phyloP scores from a whole-genome alignment of 768 basidiomycete genomes.

The Kwoniella europaea region DNA sequence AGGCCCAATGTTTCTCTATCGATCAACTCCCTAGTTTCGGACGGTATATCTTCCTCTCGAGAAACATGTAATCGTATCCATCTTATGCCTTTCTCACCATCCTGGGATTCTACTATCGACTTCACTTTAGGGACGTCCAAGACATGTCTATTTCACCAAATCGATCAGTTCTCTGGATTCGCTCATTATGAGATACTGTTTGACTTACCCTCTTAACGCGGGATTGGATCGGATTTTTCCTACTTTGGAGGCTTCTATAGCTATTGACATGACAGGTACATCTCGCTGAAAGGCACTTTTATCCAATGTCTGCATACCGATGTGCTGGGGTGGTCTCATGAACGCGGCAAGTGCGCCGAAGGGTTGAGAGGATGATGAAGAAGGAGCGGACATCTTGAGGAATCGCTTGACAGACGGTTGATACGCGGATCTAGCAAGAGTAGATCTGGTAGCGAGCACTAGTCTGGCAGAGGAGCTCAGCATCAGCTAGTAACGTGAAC shows the following conservation, averaged over 20 bases:
- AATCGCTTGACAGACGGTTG: neutral
- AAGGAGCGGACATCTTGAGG: slow-evolving; percentile 18
- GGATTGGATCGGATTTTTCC: slow-evolving; percentile 60
- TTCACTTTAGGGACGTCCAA: slow-evolving; percentile 39
- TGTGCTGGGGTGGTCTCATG: slow-evolving; percentile 62
- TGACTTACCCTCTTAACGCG: slow-evolving; percentile 44
- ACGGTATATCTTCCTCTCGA: slow-evolving; percentile 73
- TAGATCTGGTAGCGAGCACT: neutral
- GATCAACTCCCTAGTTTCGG: slow-evolving; percentile 66
- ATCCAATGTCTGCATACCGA: slow-evolving; percentile 62
- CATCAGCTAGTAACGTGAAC: neutral
- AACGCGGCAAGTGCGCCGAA: slow-evolving; percentile 11
- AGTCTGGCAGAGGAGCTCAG: neutral
- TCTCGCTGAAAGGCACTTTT: slow-evolving; percentile 69
- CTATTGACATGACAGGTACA: slow-evolving; percentile 71
- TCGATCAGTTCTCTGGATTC: neutral
- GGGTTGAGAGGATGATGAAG: slow-evolving; percentile 17
- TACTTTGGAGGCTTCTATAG: slow-evolving; percentile 67
- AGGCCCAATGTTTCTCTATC: slow-evolving; percentile 65
- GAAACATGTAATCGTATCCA: slow-evolving; percentile 32
- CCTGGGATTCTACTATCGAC: slow-evolving; percentile 22
- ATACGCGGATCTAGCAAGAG: neutral
- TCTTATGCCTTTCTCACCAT: slow-evolving; percentile 19
- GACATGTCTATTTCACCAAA: slow-evolving; percentile 20
- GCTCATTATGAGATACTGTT: no score